Base-by-base conservation (phyloP, 2,329 filamentous ascomycete species). In the Lachnum nothofagi region DNA sequence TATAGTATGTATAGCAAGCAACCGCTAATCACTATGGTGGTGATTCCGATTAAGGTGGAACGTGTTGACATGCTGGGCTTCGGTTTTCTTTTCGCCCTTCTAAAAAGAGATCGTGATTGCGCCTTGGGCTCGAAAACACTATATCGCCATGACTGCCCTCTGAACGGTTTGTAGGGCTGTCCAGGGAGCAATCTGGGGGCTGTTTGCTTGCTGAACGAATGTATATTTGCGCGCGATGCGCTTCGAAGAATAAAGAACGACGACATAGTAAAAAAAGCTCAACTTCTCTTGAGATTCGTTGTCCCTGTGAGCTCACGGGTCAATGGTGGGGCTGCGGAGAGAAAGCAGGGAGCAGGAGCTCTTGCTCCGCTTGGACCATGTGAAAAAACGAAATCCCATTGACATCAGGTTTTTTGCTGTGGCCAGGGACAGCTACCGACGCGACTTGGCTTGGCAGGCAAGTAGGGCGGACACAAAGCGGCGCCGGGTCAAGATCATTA, bases 1-100 rank as follows among this genome's bases (percentile, higher is more conserved):
- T 63, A 63, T 4, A 66, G 58, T 20, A 66, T 58, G 24, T 65
- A 65, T 40, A 60, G 56, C 1, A 64, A 35, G 12, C 56, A 49
- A 5, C 57, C 44, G 8, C 38, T 48, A 19, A 65, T 43, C 9
- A 64, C 42, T 5, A 62, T 35, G 29, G 60, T 59, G 24, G 61
- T 61, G 6, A 53, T 46, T 42, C 55, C 56, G 33, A 62, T 40
- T 22, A 61, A 24, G 12, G 52, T 44, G 9, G 52, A 48, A 14
- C 42, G 45, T 3, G 44, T 34, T 12, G 51, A 40, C 56, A 63
- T 65, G 22, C 44, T 60, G 1, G 49, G 20, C 24, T 54, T 53
- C 5, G 52, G 19, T 35, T 60, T 58, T 10, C 23, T 52, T 27
- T 46, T 56, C 12, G 46, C 24, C 20, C 33, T 55, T n/a, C 51